Conservation (phyloP, 805 yeast species). For the Candida railenensis region DNA sequence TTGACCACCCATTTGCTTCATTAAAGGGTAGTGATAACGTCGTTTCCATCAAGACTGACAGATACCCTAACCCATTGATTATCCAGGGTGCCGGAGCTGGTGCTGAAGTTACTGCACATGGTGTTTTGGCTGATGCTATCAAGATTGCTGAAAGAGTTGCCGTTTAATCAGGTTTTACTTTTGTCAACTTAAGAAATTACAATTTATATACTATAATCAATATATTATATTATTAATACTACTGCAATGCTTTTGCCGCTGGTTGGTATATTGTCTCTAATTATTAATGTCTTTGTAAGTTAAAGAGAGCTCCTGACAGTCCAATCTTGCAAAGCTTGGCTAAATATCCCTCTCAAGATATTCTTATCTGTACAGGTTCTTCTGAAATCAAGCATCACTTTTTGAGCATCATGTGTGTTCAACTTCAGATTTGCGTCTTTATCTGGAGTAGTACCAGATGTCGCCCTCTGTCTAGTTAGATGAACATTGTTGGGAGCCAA, state of each 20-base stretch:
- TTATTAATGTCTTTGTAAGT: background rate
- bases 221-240: no score
- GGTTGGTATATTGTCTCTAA: no score
- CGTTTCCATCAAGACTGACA: constrained; percentile 83
- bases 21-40: constrained; percentile 96
- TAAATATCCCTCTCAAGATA: constrained; percentile 50
- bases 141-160: constrained; percentile 88
- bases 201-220: no score
- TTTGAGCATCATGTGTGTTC: constrained; percentile 61
- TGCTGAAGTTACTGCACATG: constrained; percentile 71
- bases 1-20: constrained; percentile 93
- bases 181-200: no score
- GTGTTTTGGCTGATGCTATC: constrained; percentile 91
- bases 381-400: constrained; percentile 69
- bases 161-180: no score
- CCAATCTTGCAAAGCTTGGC: constrained; percentile 49
- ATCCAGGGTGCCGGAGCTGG: constrained; percentile 98
- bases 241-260: background rate
- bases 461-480: constrained; percentile 49
- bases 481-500: constrained; percentile 87
- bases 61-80: constrained; percentile 90
- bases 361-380: constrained; percentile 55
- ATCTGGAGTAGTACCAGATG: background rate
- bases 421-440: constrained; percentile 9
- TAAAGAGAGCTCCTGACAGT: background rate